These are phyloP conservation scores for Termitomyces sp. DNA, from an alignment of 768 basidiomycete species.

Conservation along the genomic window DNA sequence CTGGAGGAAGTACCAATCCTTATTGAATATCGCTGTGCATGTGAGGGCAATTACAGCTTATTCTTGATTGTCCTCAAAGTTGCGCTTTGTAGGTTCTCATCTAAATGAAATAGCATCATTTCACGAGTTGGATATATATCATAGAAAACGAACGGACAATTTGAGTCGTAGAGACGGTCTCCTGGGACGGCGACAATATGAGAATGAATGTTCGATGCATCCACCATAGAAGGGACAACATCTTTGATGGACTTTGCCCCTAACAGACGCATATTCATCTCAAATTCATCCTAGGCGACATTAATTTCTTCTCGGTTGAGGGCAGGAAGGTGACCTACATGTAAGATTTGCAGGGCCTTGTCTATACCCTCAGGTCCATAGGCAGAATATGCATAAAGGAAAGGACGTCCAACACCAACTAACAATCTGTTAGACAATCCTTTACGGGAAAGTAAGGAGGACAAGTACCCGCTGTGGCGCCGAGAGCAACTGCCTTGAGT, in stretches of 20 bases:
- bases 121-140: neutral
- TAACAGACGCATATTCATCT: slow-evolving; percentile 94
- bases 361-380: slow-evolving; percentile 90
- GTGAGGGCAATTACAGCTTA: slow-evolving; percentile 7
- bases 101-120: slow-evolving; percentile 15
- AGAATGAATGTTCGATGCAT: slow-evolving; percentile 62
- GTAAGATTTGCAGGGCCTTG: slow-evolving; percentile 74
- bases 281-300: slow-evolving; percentile 79
- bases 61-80: slow-evolving; percentile 18
- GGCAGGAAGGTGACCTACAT: slow-evolving; percentile 37
- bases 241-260: slow-evolving; percentile 81
- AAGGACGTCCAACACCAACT: slow-evolving; percentile 85
- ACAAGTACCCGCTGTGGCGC: slow-evolving; percentile 74
- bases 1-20: too few relatives aligned
- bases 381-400: slow-evolving; percentile 83
- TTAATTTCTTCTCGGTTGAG: neutral
- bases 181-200: slow-evolving; percentile 68
- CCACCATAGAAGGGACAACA: slow-evolving; percentile 87
- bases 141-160: slow-evolving; percentile 56
- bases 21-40: neutral
- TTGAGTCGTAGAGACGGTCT: slow-evolving; percentile 73
- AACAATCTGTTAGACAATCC: slow-evolving; percentile 17
- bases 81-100: slow-evolving; percentile 34
- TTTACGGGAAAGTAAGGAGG: slow-evolving; percentile 34
- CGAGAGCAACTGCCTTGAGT: slow-evolving; percentile 82